phyloP scores from a whole-genome alignment of 2,329 filamentous ascomycete genomes.

The Fusarium buharicum region DNA sequence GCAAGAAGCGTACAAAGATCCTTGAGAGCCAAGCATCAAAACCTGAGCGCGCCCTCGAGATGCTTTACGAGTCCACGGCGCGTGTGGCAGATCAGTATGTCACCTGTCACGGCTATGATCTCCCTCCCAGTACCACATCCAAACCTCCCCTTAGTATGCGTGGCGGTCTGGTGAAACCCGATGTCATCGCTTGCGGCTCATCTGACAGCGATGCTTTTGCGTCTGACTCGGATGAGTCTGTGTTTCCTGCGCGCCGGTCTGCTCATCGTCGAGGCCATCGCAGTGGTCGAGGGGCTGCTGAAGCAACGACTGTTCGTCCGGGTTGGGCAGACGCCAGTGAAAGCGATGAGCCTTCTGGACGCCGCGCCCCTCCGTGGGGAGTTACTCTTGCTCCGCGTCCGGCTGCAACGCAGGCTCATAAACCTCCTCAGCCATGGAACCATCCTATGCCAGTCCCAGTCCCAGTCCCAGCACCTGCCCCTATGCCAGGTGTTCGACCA shows the following conservation, averaged over 20 bases:
- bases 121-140: constrained; percentile 25
- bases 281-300: constrained; percentile 18
- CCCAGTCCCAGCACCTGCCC: constrained; percentile 5
- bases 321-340: constrained; percentile 22
- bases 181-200: constrained; percentile 37
- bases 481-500: constrained; percentile 6
- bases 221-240: constrained; percentile 42
- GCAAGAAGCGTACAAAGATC: constrained; percentile 43
- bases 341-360: constrained; percentile 10
- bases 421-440: constrained; percentile 20
- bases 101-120: constrained; percentile 49
- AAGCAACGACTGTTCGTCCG: constrained; percentile 23
- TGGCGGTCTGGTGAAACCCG: constrained; percentile 24
- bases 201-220: constrained; percentile 36
- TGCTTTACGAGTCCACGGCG: constrained; percentile 54
- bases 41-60: constrained; percentile 49
- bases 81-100: constrained; percentile 50
- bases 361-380: constrained; percentile 20
- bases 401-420: constrained; percentile 10
- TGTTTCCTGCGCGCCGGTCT: constrained; percentile 15
- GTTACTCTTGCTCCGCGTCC: constrained; percentile 14
- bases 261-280: constrained; percentile 22
- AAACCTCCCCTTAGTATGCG: constrained; percentile 19
- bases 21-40: constrained; percentile 49
- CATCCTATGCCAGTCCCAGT: background rate